phyloP scores from a whole-genome alignment of 768 basidiomycete species.

The Tricholoma terreum region DNA sequence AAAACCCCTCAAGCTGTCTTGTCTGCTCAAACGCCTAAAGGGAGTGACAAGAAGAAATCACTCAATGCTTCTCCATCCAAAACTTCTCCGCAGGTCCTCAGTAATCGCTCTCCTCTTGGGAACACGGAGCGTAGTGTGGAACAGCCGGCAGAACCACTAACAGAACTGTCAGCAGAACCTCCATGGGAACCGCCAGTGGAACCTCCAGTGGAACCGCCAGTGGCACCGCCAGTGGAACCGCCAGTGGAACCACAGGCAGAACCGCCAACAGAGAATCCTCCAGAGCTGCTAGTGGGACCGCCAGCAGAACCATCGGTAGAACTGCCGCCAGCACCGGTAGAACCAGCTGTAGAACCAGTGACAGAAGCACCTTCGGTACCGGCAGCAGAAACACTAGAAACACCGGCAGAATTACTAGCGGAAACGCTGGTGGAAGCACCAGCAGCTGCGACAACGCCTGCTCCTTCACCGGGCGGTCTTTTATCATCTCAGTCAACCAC shows the following conservation, averaged over 20 bases:
- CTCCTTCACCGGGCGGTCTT: slow-evolving; percentile 2
- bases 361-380: slow-evolving; percentile 1
- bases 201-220: not conserved
- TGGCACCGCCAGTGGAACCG: not conserved
- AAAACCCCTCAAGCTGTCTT: not conserved
- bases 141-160: slow-evolving; percentile 8
- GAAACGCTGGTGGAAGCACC: not conserved
- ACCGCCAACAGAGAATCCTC: not conserved
- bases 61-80: slow-evolving; percentile 18
- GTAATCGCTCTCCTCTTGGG: slow-evolving; percentile 17
- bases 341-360: not conserved
- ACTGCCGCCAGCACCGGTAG: not conserved
- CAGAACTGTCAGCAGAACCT: not conserved
- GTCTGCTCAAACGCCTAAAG: slow-evolving; percentile 9
- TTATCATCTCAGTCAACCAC: slow-evolving; percentile 2
- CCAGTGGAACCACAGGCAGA: not conserved
- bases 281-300: slow-evolving; percentile 3
- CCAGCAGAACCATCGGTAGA: not conserved
- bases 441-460: slow-evolving; percentile 9
- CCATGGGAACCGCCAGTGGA: not conserved
- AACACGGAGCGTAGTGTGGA: slow-evolving; percentile 9
- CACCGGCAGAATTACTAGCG: not conserved
- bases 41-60: slow-evolving; percentile 16
- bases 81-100: slow-evolving; percentile 18
- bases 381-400: slow-evolving; percentile 6